Evolutionary conservation across 345 rosid species (phyloP).

Genomic region (Eucalyptus marginata): DNA sequence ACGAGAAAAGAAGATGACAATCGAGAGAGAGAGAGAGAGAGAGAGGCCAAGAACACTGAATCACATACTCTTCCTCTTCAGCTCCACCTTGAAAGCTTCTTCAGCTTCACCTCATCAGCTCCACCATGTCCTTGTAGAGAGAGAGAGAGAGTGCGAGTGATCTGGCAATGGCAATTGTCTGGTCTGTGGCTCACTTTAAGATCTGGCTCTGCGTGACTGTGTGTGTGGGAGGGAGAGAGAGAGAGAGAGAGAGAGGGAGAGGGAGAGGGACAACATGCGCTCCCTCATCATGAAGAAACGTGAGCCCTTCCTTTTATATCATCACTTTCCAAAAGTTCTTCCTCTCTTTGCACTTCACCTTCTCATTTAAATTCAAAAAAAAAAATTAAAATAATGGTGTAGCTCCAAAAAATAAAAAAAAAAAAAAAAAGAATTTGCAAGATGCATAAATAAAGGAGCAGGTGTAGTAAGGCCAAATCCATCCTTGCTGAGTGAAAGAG

Average conservation of each 20-base stretch:
- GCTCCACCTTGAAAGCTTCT: not conserved
- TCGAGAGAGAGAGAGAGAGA: not conserved
- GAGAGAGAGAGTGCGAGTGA: not conserved
- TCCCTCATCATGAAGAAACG: conserved; percentile 1
- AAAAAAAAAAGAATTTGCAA: not conserved
- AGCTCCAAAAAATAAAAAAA: not conserved
- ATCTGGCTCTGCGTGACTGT: not conserved
- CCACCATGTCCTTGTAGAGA: not conserved
- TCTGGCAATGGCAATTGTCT: not conserved
- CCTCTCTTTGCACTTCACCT: not conserved
- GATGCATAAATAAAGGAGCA: not conserved
- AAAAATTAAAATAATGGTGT: not conserved
- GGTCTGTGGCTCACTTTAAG: not conserved
- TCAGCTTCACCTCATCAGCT: not conserved
- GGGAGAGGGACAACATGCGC: not conserved
- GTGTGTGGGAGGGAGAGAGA: not conserved
- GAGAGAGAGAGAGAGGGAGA: not conserved
- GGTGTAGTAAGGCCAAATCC: not conserved
- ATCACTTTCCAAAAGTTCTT: not conserved
- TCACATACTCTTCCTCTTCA: not conserved
- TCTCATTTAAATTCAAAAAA: not conserved
- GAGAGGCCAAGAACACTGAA: not conserved
- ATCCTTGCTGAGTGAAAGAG: not conserved
- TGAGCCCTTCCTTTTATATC: not conserved
- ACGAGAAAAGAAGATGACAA: not conserved